phyloP scores from a whole-genome alignment of 2,329 filamentous ascomycete species.

The Cladobotryum protrusum region DNA sequence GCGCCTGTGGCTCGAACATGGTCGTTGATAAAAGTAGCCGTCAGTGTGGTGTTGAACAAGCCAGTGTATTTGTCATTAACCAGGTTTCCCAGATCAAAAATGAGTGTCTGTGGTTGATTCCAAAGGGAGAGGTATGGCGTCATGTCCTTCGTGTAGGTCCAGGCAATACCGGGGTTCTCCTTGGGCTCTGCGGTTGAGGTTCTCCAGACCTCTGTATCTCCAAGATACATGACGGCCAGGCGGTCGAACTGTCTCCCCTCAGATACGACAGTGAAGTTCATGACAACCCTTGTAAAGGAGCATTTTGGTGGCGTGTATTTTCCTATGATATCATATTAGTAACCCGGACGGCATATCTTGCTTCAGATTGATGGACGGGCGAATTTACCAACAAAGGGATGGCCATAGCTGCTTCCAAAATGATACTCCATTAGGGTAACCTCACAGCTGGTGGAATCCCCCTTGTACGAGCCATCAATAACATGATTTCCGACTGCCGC shows the following conservation, averaged over 20 bases:
- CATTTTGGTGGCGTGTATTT: slow-evolving; percentile 45
- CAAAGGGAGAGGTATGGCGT: slow-evolving; percentile 64
- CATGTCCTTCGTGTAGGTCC: slow-evolving; percentile 76
- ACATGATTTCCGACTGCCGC: slow-evolving; percentile 12
- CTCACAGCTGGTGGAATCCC: slow-evolving; percentile 33
- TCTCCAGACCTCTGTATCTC: slow-evolving; percentile 73
- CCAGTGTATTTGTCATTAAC: slow-evolving; percentile 66
- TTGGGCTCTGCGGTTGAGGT: slow-evolving; percentile 80
- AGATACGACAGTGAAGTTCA: slow-evolving; percentile 71
- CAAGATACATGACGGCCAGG: slow-evolving; percentile 67
- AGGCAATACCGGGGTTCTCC: slow-evolving; percentile 56
- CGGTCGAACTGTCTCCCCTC: slow-evolving; percentile 70
- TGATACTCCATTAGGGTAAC: slow-evolving; percentile 62
- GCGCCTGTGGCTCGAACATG: not conserved
- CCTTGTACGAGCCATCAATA: not conserved
- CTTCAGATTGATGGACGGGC: not conserved
- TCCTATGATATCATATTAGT: slow-evolving; percentile 3
- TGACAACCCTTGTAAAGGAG: slow-evolving; percentile 64
- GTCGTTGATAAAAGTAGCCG: slow-evolving; percentile 60
- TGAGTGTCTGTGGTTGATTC: slow-evolving; percentile 62
- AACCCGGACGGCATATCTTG: not conserved
- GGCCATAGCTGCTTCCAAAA: slow-evolving; percentile 68
- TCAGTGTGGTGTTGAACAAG: slow-evolving; percentile 66
- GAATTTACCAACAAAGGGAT: slow-evolving; percentile 61
- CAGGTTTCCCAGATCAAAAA: slow-evolving; percentile 74